Percentiles rank a stretch among this genome's conserved stretches.
These are phyloP conservation scores for Ulmus americana DNA, from an alignment of 331 rosid species.

Conservation along the genomic window DNA sequence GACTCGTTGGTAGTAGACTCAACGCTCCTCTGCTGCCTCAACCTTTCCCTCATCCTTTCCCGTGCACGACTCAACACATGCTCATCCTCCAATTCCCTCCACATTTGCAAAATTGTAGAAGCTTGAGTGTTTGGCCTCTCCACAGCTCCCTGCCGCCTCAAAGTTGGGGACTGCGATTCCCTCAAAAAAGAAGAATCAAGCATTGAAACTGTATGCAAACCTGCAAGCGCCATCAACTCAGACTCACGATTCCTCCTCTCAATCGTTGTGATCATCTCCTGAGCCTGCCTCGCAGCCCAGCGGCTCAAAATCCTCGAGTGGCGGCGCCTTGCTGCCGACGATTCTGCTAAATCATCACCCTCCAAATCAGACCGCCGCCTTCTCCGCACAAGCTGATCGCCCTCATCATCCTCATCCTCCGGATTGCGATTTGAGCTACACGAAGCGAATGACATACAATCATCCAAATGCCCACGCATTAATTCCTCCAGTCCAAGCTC, in stretches of 20 bases:
- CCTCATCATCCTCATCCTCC: constrained; percentile 77
- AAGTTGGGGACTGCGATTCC: constrained; percentile 88
- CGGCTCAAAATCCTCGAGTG: constrained; percentile 84
- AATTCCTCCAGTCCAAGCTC: constrained; percentile 82
- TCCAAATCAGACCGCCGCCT: constrained; percentile 91
- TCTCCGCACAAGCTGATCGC: constrained; percentile 87
- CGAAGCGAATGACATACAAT: constrained; percentile 89
- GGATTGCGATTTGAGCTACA: constrained; percentile 75
- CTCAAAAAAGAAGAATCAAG: constrained; percentile 87
- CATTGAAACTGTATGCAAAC: constrained; percentile 93
- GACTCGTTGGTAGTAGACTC: constrained; percentile 59
- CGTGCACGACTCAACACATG: constrained; percentile 78
- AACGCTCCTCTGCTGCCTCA: constrained; percentile 67
- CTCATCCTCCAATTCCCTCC: constrained; percentile 98
- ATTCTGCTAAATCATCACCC: constrained; percentile 88
- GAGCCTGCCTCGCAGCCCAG: constrained; percentile 98
- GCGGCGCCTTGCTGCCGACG: constrained; percentile 76
- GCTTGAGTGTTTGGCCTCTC: constrained; percentile 95
- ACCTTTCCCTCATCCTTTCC: constrained; percentile 79
- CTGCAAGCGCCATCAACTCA: constrained; percentile 93
- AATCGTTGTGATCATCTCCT: constrained; percentile 95
- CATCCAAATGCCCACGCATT: constrained; percentile 96
- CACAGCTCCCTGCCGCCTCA: constrained; percentile 76
- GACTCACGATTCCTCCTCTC: constrained; percentile 97
- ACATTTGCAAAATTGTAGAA: constrained; percentile 85